Conservation (phyloP, 2,329 filamentous ascomycete genomes). For the Macrophomina phaseolina region DNA sequence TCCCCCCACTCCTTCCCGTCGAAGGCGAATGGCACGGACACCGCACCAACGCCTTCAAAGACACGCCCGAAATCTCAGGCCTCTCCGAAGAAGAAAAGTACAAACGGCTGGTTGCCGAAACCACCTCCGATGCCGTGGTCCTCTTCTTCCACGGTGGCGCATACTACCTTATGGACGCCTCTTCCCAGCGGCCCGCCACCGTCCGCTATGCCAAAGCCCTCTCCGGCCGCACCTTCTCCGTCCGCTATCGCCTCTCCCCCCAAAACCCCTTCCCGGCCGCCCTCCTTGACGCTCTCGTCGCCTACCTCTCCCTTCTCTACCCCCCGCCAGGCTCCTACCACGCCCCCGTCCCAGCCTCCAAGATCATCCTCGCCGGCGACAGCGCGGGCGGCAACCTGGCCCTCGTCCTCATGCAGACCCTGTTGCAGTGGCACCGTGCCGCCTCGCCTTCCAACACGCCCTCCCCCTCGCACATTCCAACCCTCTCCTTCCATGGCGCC, state of each 20-base stretch:
- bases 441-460: slow-evolving; percentile 46
- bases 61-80: slow-evolving; percentile 56
- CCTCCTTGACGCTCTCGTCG: slow-evolving; percentile 72
- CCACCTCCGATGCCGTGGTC: slow-evolving; percentile 65
- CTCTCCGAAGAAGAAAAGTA: slow-evolving; percentile 71
- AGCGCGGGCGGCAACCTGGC: slow-evolving; percentile 76
- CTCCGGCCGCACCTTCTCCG: slow-evolving; percentile 71
- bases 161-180: slow-evolving; percentile 74
- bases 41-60: slow-evolving; percentile 58
- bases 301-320: slow-evolving; percentile 75
- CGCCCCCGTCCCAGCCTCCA: slow-evolving; percentile 64
- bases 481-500: slow-evolving; percentile 66
- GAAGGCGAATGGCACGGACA: slow-evolving; percentile 81
- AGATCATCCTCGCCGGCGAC: slow-evolving; percentile 77
- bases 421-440: slow-evolving; percentile 66
- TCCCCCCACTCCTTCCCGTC: slow-evolving; percentile 62
- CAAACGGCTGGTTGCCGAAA: slow-evolving; percentile 69
- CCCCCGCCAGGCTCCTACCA: slow-evolving; percentile 73
- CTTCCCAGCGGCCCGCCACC: slow-evolving; percentile 65
- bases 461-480: slow-evolving; percentile 34
- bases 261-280: slow-evolving; percentile 77
- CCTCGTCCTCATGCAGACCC: slow-evolving; percentile 69
- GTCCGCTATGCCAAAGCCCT: slow-evolving; percentile 69
- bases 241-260: slow-evolving; percentile 77
- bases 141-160: slow-evolving; percentile 80